Evolutionary conservation across 139 green algal genomes (phyloP).

Genomic region (Chlorella sp.): DNA sequence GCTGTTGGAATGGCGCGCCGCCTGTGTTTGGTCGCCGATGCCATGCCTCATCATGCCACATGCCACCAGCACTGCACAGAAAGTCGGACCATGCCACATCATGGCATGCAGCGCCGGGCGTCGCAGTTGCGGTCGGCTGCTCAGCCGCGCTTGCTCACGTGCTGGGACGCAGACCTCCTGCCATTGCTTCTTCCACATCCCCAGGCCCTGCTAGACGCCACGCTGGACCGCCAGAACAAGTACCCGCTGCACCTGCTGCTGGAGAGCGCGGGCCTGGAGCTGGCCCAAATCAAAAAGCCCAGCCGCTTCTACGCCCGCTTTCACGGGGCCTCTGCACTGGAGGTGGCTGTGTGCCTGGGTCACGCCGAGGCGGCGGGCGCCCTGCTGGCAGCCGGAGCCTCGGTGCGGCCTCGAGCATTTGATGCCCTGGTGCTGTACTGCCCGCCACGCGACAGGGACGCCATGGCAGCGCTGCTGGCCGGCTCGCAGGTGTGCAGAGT

Average conservation of each 20-base stretch:
- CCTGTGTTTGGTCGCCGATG: too few relatives aligned
- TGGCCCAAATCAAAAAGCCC: neutral
- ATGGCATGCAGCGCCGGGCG: too few relatives aligned
- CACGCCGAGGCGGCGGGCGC: neutral
- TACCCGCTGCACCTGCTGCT: neutral
- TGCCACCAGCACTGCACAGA: too few relatives aligned
- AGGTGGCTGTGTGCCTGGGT: conserved; percentile 1
- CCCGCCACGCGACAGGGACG: neutral
- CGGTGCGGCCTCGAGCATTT: neutral
- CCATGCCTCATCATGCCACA: too few relatives aligned
- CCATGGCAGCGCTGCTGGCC: neutral
- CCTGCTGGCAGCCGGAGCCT: neutral
- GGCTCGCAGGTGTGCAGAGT: neutral
- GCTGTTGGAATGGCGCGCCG: too few relatives aligned
- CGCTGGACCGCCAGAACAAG: neutral
- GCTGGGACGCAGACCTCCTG: too few relatives aligned
- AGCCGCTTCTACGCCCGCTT: conserved; percentile 1
- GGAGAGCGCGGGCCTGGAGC: neutral
- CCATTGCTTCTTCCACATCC: too few relatives aligned
- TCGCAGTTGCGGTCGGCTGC: too few relatives aligned
- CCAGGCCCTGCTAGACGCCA: neutral
- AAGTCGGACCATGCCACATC: too few relatives aligned
- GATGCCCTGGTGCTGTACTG: neutral
- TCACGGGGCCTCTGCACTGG: neutral
- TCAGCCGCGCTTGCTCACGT: too few relatives aligned